Conservation (phyloP, 495 filamentous ascomycete genomes). For the Xanthoparmelia taractica region DNA sequence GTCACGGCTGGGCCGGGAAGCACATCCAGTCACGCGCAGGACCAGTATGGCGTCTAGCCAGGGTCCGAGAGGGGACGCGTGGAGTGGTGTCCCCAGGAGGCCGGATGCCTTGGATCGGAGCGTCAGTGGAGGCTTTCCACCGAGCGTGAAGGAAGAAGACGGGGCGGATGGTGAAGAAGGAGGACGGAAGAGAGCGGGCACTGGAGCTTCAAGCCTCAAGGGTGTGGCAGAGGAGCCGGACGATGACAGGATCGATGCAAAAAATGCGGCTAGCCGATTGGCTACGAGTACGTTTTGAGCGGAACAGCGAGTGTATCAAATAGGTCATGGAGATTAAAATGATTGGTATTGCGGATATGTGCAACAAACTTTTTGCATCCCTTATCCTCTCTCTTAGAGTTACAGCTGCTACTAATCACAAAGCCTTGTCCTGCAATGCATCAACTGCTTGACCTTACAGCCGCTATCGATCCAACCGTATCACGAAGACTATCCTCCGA, state of each 20-base stretch:
- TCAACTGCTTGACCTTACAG: neutral
- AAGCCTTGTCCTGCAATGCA: neutral
- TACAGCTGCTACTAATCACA: neutral
- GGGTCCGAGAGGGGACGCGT: constrained; percentile 91
- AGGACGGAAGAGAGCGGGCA: constrained; percentile 54
- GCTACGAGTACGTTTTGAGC: constrained; percentile 82
- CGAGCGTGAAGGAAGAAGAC: constrained; percentile 37
- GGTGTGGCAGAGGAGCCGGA: constrained; percentile 79
- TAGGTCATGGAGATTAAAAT: neutral
- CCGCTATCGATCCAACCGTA: neutral
- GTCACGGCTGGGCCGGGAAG: constrained; percentile 77
- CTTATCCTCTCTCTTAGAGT: neutral
- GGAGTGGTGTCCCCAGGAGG: constrained; percentile 87
- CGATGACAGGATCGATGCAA: constrained; percentile 87
- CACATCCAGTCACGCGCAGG: constrained; percentile 67
- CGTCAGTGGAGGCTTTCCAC: constrained; percentile 61
- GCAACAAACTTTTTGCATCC: neutral
- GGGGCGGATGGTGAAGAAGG: constrained; percentile 34
- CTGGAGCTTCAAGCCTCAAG: constrained; percentile 45
- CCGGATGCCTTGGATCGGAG: constrained; percentile 67
- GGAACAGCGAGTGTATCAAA: neutral
- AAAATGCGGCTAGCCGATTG: constrained; percentile 87
- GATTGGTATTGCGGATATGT: neutral
- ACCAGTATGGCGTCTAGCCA: constrained; percentile 76
- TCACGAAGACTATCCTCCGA: neutral